These are phyloP conservation scores for Venustampulla echinocandica DNA, from an alignment of 495 filamentous ascomycete species.

Conservation along the genomic window DNA sequence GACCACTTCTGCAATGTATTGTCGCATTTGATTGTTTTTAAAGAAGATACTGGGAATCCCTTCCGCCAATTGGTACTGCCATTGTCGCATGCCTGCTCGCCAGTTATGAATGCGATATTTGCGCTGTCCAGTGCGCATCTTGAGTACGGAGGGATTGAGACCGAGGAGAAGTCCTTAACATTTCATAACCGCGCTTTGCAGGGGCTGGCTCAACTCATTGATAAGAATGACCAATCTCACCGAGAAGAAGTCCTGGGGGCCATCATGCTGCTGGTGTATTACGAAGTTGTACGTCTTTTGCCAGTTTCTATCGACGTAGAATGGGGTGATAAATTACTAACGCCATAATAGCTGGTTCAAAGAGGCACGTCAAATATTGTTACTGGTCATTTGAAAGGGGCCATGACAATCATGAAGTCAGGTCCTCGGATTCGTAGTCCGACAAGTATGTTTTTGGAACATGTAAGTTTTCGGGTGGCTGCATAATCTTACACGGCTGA, in stretches of 20 bases:
- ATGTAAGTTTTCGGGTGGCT: conserved; percentile 31
- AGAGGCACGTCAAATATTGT: conserved; percentile 48
- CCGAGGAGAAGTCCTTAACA: conserved; percentile 46
- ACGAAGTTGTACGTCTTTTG: conserved; percentile 46
- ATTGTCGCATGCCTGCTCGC: conserved; percentile 41
- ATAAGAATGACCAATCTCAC: conserved; percentile 39
- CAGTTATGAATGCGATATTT: conserved; percentile 50
- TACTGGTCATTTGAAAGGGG: conserved; percentile 50
- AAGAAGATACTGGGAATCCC: conserved; percentile 53
- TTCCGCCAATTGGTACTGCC: conserved; percentile 54
- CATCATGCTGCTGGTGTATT: conserved; percentile 56
- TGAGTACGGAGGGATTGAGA: conserved; percentile 47
- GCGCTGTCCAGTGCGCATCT: conserved; percentile 50
- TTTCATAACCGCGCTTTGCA: conserved; percentile 52
- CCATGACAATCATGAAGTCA: conserved; percentile 48
- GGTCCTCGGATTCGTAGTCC: conserved; percentile 37
- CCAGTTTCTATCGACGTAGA: neutral
- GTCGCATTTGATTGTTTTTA: conserved; percentile 54
- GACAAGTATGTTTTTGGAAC: conserved; percentile 47
- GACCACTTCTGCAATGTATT: conserved; percentile 57
- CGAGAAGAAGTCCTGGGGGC: conserved; percentile 51
- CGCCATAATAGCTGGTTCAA: conserved; percentile 44
- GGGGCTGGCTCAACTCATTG: conserved; percentile 47
- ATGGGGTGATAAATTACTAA: neutral
- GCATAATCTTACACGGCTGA: neutral